Evolutionary conservation across 176 grass and related monocot genomes (phyloP).

Genomic region (Eragrostis curvula): DNA sequence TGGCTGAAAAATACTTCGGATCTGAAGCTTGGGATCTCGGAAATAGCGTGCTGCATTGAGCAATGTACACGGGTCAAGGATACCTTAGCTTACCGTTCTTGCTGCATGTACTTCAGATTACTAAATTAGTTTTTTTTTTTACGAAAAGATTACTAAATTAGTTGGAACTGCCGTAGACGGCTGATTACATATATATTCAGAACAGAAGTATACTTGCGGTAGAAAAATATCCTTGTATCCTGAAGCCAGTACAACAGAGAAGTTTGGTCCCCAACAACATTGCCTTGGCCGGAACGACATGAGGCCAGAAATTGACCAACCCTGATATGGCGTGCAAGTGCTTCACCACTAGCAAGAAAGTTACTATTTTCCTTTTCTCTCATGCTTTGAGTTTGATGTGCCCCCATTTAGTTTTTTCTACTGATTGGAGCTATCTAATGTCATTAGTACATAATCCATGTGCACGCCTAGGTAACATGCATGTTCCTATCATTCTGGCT

Average conservation of each 20-base stretch:
- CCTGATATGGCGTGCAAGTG: background rate
- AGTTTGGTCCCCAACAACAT: slow-evolving; percentile 35
- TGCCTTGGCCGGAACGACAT: slow-evolving; percentile 28
- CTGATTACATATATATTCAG: background rate
- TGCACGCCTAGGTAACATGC: slow-evolving; percentile 7
- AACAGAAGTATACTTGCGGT: background rate
- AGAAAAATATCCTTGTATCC: background rate
- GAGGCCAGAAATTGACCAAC: slow-evolving; percentile 42
- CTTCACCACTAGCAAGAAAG: slow-evolving; percentile 37
- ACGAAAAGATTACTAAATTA: slow-evolving; percentile 4
- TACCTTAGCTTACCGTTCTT: background rate
- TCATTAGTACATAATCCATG: background rate
- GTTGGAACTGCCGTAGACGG: background rate
- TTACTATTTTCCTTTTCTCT: background rate
- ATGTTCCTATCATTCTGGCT: slow-evolving; percentile 37
- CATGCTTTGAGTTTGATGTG: slow-evolving; percentile 29
- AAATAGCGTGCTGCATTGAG: background rate
- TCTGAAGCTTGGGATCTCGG: slow-evolving; percentile 28
- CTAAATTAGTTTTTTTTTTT: background rate
- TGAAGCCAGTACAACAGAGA: background rate
- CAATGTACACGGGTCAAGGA: background rate
- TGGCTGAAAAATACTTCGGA: slow-evolving; percentile 10
- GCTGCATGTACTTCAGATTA: background rate
- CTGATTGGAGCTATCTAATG: background rate
- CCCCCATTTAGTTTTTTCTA: background rate